Base-by-base conservation (phyloP, 1,284 basidiomycete genomes). In the Sporisorium scitamineum region DNA sequence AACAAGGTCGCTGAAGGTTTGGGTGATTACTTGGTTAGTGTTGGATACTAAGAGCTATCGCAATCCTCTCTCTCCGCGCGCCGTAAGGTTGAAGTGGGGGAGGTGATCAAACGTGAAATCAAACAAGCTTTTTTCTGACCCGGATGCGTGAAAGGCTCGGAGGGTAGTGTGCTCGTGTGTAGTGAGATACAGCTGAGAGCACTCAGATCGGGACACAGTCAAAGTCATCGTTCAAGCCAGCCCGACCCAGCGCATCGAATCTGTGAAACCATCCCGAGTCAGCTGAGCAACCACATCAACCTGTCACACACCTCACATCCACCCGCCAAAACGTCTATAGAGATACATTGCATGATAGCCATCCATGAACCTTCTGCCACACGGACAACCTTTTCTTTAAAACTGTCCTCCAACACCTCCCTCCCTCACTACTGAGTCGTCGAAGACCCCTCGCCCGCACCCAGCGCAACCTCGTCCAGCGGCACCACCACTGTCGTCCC, bases 1-100 rank as follows among this genome's bases (percentile, higher is more conserved):
- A 93, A 91, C 51, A 86, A 89, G 22, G 82, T 94, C 32, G 93
- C 93, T 29, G 91, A 93, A 86, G 87, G 85, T 26, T 60, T 84
- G 20, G 83, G 78, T 7, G 83, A 84, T 63, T 84, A 84, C 72
- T 69, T 84, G 26, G 73, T 84, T 60, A 69, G 70, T 34, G 76
- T 76, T 29, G 83, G 83, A 9, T 84, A 82, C 73, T 84, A 56
- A 65, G n/a, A n/a, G n/a, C n/a, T n/a, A n/a, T 8, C 37, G 18
- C 14, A n/a, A 14, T 8, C 2, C 14, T 39, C n/a, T 20, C n/a
- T 5, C n/a, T 42, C n/a, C n/a, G 16, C n/a, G n/a, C n/a, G n/a
- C n/a, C n/a, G n/a, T n/a, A n/a, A n/a, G n/a, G n/a, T n/a, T n/a
- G n/a, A n/a, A n/a, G 8, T 1, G 1, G 39, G 20, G 39, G n/a